phyloP scores from a whole-genome alignment of 2,329 filamentous ascomycete species.

The Xylariaceae sp. region DNA sequence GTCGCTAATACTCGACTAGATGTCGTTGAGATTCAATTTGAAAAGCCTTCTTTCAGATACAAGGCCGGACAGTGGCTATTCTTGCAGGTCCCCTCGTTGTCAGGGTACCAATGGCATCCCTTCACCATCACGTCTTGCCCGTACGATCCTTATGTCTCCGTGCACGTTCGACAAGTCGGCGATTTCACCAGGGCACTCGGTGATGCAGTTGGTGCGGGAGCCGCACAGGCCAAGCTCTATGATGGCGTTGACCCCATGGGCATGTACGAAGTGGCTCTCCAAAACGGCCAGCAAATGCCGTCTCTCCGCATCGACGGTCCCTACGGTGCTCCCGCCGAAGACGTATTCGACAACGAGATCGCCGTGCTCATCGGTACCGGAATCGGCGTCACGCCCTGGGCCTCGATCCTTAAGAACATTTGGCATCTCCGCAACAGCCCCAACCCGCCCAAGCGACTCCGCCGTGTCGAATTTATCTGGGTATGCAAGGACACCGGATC shows the following conservation, averaged over 20 bases:
- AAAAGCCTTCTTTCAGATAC: slow-evolving; percentile 94
- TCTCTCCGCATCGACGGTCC: slow-evolving; percentile 86
- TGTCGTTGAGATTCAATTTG: slow-evolving; percentile 95
- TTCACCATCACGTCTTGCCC: slow-evolving; percentile 99
- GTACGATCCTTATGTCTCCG: slow-evolving; percentile 87
- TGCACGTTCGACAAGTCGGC: slow-evolving; percentile 93
- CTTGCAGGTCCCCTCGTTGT: slow-evolving; percentile 86
- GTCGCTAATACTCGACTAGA: slow-evolving; percentile 48
- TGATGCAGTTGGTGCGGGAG: slow-evolving; percentile 87
- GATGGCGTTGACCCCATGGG: slow-evolving; percentile 87
- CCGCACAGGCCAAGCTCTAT: slow-evolving; percentile 83
- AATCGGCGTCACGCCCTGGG: slow-evolving; percentile 86
- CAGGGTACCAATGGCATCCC: slow-evolving; percentile 91
- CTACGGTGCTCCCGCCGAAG: slow-evolving; percentile 94
- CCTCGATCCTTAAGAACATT: slow-evolving; percentile 90
- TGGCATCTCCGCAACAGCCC: slow-evolving; percentile 91
- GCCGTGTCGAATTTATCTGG: slow-evolving; percentile 98
- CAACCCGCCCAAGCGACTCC: slow-evolving; percentile 82
- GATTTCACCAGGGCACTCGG: slow-evolving; percentile 95
- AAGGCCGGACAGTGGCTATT: slow-evolving; percentile 99
- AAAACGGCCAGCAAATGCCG: slow-evolving; percentile 92
- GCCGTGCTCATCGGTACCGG: slow-evolving; percentile 81
- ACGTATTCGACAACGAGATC: slow-evolving; percentile 92
- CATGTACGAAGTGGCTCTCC: slow-evolving; percentile 95
- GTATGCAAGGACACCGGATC: slow-evolving; percentile 92